Base-by-base conservation (phyloP, 495 filamentous ascomycete genomes). In the Xanthoparmelia taractica region DNA sequence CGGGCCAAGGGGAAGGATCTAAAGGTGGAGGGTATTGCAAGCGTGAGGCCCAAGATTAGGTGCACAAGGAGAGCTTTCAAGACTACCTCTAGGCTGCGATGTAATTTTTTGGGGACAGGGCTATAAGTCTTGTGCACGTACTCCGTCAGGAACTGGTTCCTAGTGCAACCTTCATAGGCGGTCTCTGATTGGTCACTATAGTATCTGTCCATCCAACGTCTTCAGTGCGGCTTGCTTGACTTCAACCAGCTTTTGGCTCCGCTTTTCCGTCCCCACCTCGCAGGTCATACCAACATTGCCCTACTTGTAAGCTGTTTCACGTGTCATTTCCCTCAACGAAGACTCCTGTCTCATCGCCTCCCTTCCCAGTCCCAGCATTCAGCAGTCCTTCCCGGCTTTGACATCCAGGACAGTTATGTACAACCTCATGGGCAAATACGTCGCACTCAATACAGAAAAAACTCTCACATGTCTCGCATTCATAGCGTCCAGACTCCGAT, bases 371-470 rank as follows among this genome's bases (percentile, higher is more conserved):
- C 8, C 12, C 48, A 43, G 41, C 34, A 18, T 18, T 17, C 43
- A 68, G 55, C 38, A 57, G 37, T 8, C 57, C 65, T 56, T 68
- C 73, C 59, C 67, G 79, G 73, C 88, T 90, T 76, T 96, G 89
- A 72, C 94, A 98, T 0, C 92, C 92, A 18, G 94, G 92, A 68
- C 94, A 98, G 71, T 97, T 97, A 73, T 98, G 92, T 48, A 96
- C 80, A 6, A 91, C 84, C 74, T 96, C 90, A 75, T 98, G 94
- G 29, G 88, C 87, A 75, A 90, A 97, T 8, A 97, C 82, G 74
- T 97, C 95, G 71, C 95, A 98, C 72, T 97, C 95, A 67, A 97
- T 92, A 79, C 94, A 98, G 70, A 97, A 98, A 73, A 96, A 91
- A 57, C 89, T 87, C 8, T 79, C 73, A 72, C 94, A 98, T 40